phyloP scores from a whole-genome alignment of 129 eudicot genomes.

The Ambrosia trifida region DNA sequence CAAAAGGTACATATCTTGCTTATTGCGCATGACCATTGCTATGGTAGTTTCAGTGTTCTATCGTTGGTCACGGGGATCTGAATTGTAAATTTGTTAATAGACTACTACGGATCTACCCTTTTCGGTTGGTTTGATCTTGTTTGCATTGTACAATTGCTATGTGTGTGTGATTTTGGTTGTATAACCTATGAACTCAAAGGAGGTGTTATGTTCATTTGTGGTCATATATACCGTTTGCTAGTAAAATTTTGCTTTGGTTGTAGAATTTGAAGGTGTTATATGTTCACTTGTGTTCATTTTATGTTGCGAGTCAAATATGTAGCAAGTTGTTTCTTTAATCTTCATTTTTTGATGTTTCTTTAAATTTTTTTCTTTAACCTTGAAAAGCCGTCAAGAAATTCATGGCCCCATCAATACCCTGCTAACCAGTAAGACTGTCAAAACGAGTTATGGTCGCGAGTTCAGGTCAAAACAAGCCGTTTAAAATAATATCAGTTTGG shows the following conservation, averaged over 20 bases:
- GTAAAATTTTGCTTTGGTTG: neutral
- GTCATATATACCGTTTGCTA: neutral
- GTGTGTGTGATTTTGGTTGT: constrained; percentile 2
- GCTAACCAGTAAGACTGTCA: neutral
- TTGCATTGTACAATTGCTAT: constrained; percentile 10
- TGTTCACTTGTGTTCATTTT: neutral
- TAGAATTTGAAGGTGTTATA: constrained; percentile 14
- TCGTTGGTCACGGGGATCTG: constrained; percentile 8
- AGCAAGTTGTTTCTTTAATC: neutral
- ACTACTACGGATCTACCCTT: constrained; percentile 14
- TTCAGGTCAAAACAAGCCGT: too few relatives aligned
- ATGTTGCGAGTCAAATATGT: neutral
- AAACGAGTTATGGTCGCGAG: too few relatives aligned
- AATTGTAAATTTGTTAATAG: constrained; percentile 38
- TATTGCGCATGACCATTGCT: constrained; percentile 3
- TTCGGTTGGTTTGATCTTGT: constrained; percentile 20
- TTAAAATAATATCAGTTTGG: too few relatives aligned
- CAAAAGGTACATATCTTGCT: constrained; percentile 1
- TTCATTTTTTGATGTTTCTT: neutral
- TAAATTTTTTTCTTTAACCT: neutral
- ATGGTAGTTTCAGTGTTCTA: neutral
- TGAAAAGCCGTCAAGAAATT: neutral
- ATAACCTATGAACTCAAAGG: constrained; percentile 1
- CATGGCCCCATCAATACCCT: neutral
- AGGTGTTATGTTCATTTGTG: neutral